Conservation (phyloP, 257 asterid species). For the Solanum neorickii region DNA sequence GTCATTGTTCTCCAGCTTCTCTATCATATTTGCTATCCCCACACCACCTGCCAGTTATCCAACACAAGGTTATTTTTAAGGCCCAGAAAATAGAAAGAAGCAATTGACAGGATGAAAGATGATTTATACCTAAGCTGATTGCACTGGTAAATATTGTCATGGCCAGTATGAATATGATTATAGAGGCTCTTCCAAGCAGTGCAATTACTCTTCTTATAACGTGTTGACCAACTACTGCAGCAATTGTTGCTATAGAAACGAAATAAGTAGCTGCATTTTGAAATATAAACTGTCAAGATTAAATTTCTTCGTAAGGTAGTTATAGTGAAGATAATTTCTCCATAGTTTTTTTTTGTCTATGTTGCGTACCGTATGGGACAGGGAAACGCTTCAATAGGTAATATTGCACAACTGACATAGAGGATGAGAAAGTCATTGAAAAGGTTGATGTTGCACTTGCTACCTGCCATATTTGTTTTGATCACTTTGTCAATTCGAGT, state of each 20-base stretch:
- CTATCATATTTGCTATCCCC: conserved; percentile 22
- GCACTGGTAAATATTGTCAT: conserved; percentile 25
- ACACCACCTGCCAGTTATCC: conserved; percentile 19
- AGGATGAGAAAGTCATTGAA: conserved; percentile 27
- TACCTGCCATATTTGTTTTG: conserved; percentile 4
- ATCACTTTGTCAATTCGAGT: neutral
- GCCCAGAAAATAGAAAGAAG: neutral
- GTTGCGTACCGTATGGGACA: conserved; percentile 19
- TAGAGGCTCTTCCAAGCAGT: conserved; percentile 26
- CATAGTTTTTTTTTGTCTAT: neutral
- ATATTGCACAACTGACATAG: conserved; percentile 31
- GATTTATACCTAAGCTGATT: conserved; percentile 19
- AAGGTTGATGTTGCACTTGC: conserved; percentile 36
- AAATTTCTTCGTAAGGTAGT: neutral
- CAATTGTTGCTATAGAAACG: conserved; percentile 19
- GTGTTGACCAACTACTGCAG: conserved; percentile 28
- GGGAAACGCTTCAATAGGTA: conserved; percentile 27
- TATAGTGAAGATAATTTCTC: neutral
- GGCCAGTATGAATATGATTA: conserved; percentile 27
- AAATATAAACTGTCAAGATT: neutral
- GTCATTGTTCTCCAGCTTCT: conserved; percentile 23
- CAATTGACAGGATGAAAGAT: no score
- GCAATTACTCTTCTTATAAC: conserved; percentile 21
- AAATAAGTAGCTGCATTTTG: conserved; percentile 18
- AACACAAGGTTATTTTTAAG: neutral